Evolutionary conservation across 106 monocot genomes (phyloP).

Genomic region (Allium sativum): DNA sequence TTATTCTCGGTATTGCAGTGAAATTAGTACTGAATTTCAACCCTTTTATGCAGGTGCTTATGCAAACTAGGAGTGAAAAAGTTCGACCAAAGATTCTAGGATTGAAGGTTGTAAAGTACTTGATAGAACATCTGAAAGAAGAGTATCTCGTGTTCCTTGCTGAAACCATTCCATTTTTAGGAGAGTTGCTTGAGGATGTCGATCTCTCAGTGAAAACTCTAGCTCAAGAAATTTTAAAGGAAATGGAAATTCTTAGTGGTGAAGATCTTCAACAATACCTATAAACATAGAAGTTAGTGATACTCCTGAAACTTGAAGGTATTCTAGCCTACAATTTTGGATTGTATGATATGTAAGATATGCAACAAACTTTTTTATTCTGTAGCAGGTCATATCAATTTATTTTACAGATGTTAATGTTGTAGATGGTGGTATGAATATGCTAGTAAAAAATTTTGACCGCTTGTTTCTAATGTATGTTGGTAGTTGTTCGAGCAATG

Average conservation of each 20-base stretch:
- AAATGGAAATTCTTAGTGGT: slow-evolving; percentile 76
- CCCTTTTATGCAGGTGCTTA: slow-evolving; percentile 47
- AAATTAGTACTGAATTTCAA: background rate
- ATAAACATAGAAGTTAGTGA: slow-evolving; percentile 7
- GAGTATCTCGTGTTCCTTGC: slow-evolving; percentile 72
- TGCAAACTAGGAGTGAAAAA: slow-evolving; percentile 87
- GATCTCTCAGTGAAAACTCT: slow-evolving; percentile 72
- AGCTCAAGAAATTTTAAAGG: slow-evolving; percentile 66
- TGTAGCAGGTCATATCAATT: too few species aligned
- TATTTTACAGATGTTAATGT: too few species aligned
- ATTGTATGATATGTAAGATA: too few species aligned
- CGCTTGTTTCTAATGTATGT: too few species aligned
- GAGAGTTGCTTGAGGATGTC: slow-evolving; percentile 80
- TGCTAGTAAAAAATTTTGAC: too few species aligned
- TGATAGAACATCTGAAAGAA: slow-evolving; percentile 79
- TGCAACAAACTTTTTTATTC: too few species aligned
- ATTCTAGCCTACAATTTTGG: too few species aligned
- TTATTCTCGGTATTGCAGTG: background rate
- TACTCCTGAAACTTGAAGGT: too few species aligned
- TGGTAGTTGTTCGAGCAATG: too few species aligned
- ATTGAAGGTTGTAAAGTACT: slow-evolving; percentile 56
- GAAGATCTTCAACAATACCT: slow-evolving; percentile 78
- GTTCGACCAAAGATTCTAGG: slow-evolving; percentile 57
- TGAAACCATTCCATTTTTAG: slow-evolving; percentile 86
- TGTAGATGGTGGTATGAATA: too few species aligned